These are phyloP conservation scores for Cystobasidiaceae sp. DNA, from an alignment of 1,284 basidiomycete species.

Conservation along the genomic window DNA sequence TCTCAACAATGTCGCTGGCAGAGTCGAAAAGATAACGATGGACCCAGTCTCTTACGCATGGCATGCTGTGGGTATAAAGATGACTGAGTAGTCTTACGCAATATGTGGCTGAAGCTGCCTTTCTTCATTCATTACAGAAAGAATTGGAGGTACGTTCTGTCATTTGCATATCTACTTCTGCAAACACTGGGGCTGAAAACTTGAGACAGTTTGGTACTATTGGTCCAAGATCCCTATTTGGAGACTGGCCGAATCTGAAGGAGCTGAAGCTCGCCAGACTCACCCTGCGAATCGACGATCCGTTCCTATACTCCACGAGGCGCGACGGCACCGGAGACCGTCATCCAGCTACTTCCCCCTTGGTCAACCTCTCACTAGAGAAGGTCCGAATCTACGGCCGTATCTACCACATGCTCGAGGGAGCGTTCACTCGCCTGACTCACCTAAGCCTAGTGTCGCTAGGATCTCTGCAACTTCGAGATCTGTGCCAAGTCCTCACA, in stretches of 20 bases:
- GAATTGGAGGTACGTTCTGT: conserved; percentile 9
- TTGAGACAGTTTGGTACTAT: conserved; percentile 1
- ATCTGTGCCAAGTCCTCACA: conserved; percentile 11
- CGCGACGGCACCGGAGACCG: neutral
- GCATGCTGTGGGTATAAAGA: conserved; percentile 9
- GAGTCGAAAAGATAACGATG: conserved; percentile 15
- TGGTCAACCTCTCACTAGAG: conserved; percentile 16
- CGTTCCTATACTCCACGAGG: neutral
- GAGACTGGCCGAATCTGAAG: conserved; percentile 9
- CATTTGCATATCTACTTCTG: too few species aligned
- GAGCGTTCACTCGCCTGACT: conserved; percentile 3
- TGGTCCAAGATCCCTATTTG: conserved; percentile 8
- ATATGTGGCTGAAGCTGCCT: neutral
- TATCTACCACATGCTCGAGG: conserved; percentile 12
- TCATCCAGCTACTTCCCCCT: conserved; percentile 5
- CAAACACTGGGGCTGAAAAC: too few species aligned
- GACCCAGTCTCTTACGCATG: conserved; percentile 17
- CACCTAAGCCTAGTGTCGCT: neutral
- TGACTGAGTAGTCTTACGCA: neutral
- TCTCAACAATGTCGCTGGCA: neutral
- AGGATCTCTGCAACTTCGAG: conserved; percentile 4
- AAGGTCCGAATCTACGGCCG: conserved; percentile 16
- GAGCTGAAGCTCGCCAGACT: conserved; percentile 10
- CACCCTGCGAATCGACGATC: neutral
- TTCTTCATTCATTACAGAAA: conserved; percentile 9